Percentiles rank a stretch among this genome's conserved stretches.
Conservation (phyloP, 805 yeast genomes). For the Scheffersomyces lignosus region DNA sequence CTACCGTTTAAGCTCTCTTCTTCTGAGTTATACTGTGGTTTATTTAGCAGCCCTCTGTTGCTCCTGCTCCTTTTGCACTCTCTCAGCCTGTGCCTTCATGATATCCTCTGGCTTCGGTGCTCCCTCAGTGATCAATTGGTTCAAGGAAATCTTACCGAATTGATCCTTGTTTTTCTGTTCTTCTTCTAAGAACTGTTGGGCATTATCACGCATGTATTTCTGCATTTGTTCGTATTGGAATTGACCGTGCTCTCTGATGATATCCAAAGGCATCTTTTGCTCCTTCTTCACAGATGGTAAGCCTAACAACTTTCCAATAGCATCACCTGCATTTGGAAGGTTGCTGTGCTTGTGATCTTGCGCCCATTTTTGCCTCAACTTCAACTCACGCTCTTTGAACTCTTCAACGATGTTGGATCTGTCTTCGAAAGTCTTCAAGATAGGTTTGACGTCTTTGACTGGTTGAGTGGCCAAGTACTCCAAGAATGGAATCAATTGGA, state of each 20-base stretch:
- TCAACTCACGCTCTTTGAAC: slow-evolving; percentile 73
- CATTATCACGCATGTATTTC: slow-evolving; percentile 56
- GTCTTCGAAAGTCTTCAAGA: slow-evolving; percentile 70
- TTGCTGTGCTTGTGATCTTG: slow-evolving; percentile 39
- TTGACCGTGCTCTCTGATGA: slow-evolving; percentile 90
- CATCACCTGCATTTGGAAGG: slow-evolving; percentile 46
- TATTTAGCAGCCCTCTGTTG: too few relatives aligned
- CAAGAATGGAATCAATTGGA: slow-evolving; percentile 84
- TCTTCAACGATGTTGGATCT: slow-evolving; percentile 71
- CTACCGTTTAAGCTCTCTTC: too few relatives aligned
- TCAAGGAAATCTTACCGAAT: slow-evolving; percentile 78
- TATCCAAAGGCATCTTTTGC: slow-evolving; percentile 82
- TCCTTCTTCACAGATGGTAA: slow-evolving; percentile 49
- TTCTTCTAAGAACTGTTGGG: slow-evolving; percentile 73
- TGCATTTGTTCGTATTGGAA: slow-evolving; percentile 81
- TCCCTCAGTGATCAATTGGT: slow-evolving; percentile 82
- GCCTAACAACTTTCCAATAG: slow-evolving; percentile 66
- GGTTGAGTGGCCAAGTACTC: slow-evolving; percentile 92
- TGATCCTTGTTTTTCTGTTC: slow-evolving; percentile 83
- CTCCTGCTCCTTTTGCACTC: slow-evolving; percentile 6
- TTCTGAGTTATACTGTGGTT: too few relatives aligned
- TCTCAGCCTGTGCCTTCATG: slow-evolving; percentile 43
- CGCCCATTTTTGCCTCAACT: slow-evolving; percentile 70
- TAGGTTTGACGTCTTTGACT: slow-evolving; percentile 86
- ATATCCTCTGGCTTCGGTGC: slow-evolving; percentile 72